Conservation (phyloP, 169 alveolate genomes). For the Theileria sp. region DNA sequence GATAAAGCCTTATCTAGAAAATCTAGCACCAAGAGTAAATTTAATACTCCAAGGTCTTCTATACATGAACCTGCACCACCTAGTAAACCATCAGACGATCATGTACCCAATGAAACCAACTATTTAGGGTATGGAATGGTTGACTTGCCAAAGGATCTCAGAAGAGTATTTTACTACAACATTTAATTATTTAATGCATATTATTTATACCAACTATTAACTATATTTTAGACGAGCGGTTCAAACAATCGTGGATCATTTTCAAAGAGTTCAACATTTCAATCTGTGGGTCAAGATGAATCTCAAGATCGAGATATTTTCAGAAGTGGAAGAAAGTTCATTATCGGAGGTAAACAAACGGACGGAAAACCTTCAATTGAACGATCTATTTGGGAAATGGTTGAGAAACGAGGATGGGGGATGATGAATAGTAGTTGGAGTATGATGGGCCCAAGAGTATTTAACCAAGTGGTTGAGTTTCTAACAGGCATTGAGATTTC, state of each 20-base stretch:
- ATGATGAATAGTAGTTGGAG: constrained; percentile 20
- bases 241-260: background rate
- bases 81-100: constrained; percentile 9
- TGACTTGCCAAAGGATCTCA: background rate
- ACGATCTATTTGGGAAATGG: constrained; percentile 13
- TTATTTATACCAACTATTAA: too few relatives aligned
- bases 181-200: too few relatives aligned
- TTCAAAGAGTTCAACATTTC: background rate
- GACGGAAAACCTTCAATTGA: constrained; percentile 16
- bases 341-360: constrained; percentile 19
- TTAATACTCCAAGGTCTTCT: background rate
- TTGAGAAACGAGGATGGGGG: constrained; percentile 20
- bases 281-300: background rate
- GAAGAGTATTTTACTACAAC: background rate
- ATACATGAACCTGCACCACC: background rate
- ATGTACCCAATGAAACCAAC: background rate
- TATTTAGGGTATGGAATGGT: constrained; percentile 20
- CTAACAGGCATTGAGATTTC: constrained; percentile 48
- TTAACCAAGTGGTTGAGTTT: constrained; percentile 41
- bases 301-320: background rate
- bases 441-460: constrained; percentile 16
- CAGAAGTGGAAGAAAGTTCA: constrained; percentile 6
- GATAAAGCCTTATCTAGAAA: background rate
- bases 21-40: background rate
- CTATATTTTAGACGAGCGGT: background rate